Conservation (phyloP, 2,329 filamentous ascomycete species). For the Epichloe brachyelytri region DNA sequence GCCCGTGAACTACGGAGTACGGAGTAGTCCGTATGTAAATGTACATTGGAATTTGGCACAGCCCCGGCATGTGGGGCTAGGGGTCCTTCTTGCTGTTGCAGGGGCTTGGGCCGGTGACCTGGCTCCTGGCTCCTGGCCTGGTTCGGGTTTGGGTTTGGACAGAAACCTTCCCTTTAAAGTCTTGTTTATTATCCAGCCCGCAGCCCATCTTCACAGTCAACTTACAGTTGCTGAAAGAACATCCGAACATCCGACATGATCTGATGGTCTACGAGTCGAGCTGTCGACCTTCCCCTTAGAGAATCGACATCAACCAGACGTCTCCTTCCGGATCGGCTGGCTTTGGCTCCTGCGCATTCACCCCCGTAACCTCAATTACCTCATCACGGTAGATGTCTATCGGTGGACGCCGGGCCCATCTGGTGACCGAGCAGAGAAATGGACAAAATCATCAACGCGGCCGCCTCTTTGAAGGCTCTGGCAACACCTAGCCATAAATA, state of each 20-base stretch:
- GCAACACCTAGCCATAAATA: conserved; percentile 15
- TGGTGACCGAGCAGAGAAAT: not conserved
- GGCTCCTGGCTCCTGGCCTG: too few species aligned
- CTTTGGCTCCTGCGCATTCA: not conserved
- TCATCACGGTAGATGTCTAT: not conserved
- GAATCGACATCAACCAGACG: not conserved
- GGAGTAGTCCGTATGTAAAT: too few species aligned
- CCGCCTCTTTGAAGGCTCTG: conserved; percentile 9
- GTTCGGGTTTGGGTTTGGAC: too few species aligned
- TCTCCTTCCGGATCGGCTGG: not conserved
- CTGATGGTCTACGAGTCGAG: not conserved
- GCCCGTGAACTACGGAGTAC: not conserved
- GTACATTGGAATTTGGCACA: too few species aligned
- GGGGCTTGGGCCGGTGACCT: too few species aligned
- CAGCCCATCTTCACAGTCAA: not conserved
- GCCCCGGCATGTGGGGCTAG: not conserved
- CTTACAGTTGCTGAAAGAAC: not conserved
- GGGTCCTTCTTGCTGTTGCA: not conserved
- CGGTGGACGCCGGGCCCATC: not conserved
- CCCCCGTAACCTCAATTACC: too few species aligned
- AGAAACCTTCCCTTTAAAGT: too few species aligned
- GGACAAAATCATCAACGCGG: conserved; percentile 2
- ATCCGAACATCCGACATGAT: not conserved
- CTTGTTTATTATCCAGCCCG: not conserved
- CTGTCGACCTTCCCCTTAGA: not conserved